These are phyloP conservation scores for Diaporthe sp. DNA, from an alignment of 2,329 filamentous ascomycete species.

Conservation along the genomic window DNA sequence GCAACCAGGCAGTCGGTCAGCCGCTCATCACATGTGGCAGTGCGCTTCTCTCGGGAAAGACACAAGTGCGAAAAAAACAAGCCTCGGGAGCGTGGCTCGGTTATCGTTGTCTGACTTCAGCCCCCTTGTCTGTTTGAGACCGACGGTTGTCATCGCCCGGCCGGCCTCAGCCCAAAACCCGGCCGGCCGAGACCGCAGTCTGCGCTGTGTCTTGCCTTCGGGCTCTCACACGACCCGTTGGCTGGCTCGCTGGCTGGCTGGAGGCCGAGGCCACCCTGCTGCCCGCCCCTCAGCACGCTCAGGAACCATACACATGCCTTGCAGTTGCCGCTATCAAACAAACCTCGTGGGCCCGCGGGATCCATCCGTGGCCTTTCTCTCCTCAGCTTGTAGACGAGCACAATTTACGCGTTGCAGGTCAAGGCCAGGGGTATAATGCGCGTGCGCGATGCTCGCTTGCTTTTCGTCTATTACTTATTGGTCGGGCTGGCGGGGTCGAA, in stretches of 20 bases:
- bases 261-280: not conserved
- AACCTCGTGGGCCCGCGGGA: not conserved
- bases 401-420: not conserved
- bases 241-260: not conserved
- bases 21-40: constrained; percentile 17
- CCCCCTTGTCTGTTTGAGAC: constrained; percentile 2
- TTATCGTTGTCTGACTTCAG: not conserved
- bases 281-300: not conserved
- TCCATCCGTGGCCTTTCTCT: not conserved
- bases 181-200: constrained; percentile 9
- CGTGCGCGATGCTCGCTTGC: not conserved
- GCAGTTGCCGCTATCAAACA: not conserved
- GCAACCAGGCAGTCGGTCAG: not conserved
- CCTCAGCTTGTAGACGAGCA: not conserved
- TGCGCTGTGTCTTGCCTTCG: not conserved
- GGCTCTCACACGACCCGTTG: not conserved
- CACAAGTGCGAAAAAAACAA: not conserved
- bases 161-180: constrained; percentile 25
- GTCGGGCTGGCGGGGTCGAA: not conserved
- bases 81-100: not conserved
- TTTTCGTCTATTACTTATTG: not conserved
- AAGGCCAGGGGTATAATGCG: not conserved
- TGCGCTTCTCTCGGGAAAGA: not conserved
- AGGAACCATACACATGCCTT: not conserved
- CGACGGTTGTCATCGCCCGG: not conserved